A percentile compares a stretch with the other conserved stretches of the same genome.
Conservation (phyloP, 2,329 filamentous ascomycete genomes). For the Rhynchosporium graminicola region DNA sequence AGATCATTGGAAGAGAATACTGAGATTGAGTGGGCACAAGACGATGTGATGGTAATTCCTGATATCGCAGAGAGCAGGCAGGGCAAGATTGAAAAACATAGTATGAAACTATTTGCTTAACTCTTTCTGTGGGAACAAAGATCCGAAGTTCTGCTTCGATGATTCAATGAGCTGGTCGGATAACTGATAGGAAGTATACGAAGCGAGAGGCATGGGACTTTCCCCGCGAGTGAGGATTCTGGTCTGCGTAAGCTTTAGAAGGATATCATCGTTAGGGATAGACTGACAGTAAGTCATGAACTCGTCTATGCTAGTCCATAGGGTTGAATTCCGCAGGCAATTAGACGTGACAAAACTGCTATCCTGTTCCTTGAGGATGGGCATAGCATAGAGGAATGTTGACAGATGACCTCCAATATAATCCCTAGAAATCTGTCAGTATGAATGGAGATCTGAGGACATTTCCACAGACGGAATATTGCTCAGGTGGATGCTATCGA, state of each 20-base stretch:
- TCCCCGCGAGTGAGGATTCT: too few relatives aligned
- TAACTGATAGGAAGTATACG: slow-evolving; percentile 15
- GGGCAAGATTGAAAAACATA: background rate
- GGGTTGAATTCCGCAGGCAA: too few relatives aligned
- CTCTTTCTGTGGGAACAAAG: background rate
- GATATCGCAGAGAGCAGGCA: background rate
- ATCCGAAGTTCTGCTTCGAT: background rate
- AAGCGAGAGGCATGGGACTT: slow-evolving; percentile 2
- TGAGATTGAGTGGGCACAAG: slow-evolving; percentile 10
- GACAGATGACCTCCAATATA: too few relatives aligned
- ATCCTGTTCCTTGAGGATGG: too few relatives aligned
- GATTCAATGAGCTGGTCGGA: background rate
- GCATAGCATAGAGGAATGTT: too few relatives aligned
- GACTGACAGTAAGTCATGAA: too few relatives aligned
- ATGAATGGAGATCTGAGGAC: too few relatives aligned
- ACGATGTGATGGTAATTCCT: background rate
- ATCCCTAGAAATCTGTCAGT: too few relatives aligned
- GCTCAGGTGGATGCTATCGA: slow-evolving; percentile 26
- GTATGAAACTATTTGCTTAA: background rate
- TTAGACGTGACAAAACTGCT: too few relatives aligned
- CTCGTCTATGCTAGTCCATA: too few relatives aligned
- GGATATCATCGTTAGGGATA: too few relatives aligned
- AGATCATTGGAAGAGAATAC: slow-evolving; percentile 21
- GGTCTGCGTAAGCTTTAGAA: too few relatives aligned
- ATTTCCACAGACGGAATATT: slow-evolving; percentile 27